Conservation (phyloP, 176 grass and related monocot species). For the Poa pratensis region DNA sequence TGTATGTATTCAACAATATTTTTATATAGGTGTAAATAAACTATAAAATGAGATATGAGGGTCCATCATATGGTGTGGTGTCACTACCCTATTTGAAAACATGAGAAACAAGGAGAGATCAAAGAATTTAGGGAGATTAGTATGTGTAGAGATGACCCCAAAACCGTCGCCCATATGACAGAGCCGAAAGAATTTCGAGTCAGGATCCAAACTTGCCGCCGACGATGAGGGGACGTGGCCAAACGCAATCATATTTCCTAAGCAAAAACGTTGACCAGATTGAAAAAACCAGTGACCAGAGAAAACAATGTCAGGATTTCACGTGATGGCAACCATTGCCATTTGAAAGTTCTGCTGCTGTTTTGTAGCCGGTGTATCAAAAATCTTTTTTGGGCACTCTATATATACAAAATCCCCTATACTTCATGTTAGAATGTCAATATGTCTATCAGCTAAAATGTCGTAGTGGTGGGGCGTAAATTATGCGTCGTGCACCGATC, state of each 20-base stretch:
- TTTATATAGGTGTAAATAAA: no score
- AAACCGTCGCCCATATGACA: no score
- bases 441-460: background rate
- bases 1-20: no score
- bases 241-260: background rate
- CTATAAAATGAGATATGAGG: no score
- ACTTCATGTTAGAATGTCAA: background rate
- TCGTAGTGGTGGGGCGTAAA: background rate
- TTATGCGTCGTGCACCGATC: background rate
- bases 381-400: background rate
- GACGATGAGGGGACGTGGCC: no score
- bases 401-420: background rate
- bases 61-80: no score
- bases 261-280: background rate
- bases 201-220: no score
- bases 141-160: no score
- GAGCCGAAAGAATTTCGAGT: no score
- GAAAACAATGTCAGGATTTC: background rate
- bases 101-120: no score
- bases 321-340: background rate
- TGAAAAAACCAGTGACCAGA: background rate
- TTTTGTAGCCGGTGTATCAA: background rate
- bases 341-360: background rate
- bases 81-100: no score
- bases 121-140: no score